Evolutionary conservation across 2,329 filamentous ascomycete genomes (phyloP).

Genomic region (Coniella vitis): DNA sequence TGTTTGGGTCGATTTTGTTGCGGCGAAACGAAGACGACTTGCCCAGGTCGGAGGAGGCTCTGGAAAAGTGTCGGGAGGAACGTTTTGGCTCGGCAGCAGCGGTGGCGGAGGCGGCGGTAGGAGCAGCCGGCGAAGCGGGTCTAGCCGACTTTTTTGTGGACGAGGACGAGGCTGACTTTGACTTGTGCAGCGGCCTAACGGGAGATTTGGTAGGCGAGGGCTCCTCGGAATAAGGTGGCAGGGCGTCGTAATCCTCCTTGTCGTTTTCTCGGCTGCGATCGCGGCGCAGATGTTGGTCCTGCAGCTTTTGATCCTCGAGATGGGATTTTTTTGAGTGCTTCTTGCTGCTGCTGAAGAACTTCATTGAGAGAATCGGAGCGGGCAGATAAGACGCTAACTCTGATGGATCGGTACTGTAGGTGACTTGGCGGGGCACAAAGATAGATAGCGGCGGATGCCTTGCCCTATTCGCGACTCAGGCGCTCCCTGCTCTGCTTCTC

Average conservation of each 20-base stretch:
- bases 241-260: constrained; percentile 12
- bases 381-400: constrained; percentile 1
- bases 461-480: no score
- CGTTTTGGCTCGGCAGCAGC: constrained; percentile 27
- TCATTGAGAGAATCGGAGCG: constrained; percentile 33
- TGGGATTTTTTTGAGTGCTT: constrained; percentile 34
- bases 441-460: neutral
- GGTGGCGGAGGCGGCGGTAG: constrained; percentile 23
- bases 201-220: constrained; percentile 23
- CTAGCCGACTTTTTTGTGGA: constrained; percentile 34
- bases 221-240: constrained; percentile 25
- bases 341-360: constrained; percentile 44
- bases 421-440: neutral
- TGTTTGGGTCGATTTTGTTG: constrained; percentile 58
- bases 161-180: constrained; percentile 23
- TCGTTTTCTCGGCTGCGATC: constrained; percentile 28
- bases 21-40: constrained; percentile 39
- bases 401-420: neutral
- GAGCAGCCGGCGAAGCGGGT: constrained; percentile 23
- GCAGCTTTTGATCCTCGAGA: constrained; percentile 20
- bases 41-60: constrained; percentile 42
- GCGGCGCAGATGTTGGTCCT: constrained; percentile 29
- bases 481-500: neutral
- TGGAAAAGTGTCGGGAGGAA: constrained; percentile 37
- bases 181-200: constrained; percentile 24